phyloP scores from a whole-genome alignment of 495 filamentous ascomycete genomes.

The Trichoderma reesei region DNA sequence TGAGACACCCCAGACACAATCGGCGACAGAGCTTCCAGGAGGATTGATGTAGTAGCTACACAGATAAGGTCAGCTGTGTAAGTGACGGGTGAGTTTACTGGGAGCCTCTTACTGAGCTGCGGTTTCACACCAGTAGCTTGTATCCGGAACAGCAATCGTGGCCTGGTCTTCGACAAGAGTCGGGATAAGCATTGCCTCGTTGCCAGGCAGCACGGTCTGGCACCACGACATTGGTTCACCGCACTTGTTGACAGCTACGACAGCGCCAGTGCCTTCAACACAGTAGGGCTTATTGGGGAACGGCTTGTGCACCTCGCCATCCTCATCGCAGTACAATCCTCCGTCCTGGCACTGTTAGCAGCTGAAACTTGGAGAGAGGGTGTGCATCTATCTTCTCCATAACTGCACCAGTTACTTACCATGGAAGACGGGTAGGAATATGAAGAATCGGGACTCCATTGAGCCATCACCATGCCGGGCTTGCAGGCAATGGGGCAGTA shows the following conservation, averaged over 20 bases:
- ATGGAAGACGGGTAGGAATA: constrained; percentile 65
- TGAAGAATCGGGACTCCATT: constrained; percentile 64
- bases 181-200: constrained; percentile 81
- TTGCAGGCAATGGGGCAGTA: constrained; percentile 77
- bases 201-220: constrained; percentile 77
- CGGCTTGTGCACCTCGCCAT: constrained; percentile 59
- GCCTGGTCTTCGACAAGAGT: constrained; percentile 47
- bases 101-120: constrained; percentile 56
- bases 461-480: constrained; percentile 63
- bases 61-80: neutral
- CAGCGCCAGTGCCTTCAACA: constrained; percentile 55
- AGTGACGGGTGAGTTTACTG: constrained; percentile 13
- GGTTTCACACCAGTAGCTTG: constrained; percentile 61
- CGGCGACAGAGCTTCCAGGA: constrained; percentile 51
- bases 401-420: constrained; percentile 38
- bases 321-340: constrained; percentile 62
- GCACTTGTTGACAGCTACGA: constrained; percentile 55
- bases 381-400: neutral
- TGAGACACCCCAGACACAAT: constrained; percentile 62
- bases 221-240: constrained; percentile 59
- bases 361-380: neutral
- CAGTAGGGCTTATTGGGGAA: constrained; percentile 64
- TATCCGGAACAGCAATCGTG: constrained; percentile 61
- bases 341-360: constrained; percentile 47
- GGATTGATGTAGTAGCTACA: constrained; percentile 69